phyloP scores from a whole-genome alignment of 2,329 filamentous ascomycete species.

The Cercospora zeae-maydis region DNA sequence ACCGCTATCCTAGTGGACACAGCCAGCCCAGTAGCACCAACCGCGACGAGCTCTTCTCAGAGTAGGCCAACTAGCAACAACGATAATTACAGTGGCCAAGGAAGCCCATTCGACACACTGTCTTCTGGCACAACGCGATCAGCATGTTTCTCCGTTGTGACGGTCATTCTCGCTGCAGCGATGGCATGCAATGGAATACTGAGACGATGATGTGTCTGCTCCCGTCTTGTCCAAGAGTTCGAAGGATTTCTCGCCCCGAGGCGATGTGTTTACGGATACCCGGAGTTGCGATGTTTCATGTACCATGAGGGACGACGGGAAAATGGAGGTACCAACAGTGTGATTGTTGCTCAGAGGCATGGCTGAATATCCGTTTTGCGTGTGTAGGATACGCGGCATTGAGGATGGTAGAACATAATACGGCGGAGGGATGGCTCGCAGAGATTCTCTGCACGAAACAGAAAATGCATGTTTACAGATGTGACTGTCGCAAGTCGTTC shows the following conservation, averaged over 20 bases:
- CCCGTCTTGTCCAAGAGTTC: not conserved
- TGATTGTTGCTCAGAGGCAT: not conserved
- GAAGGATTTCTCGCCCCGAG: not conserved
- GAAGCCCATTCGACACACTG: constrained; percentile 44
- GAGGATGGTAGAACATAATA: not conserved
- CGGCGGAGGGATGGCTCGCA: not conserved
- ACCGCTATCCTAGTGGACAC: constrained; percentile 20
- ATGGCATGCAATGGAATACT: not conserved
- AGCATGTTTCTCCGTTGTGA: not conserved
- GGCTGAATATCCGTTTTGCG: not conserved
- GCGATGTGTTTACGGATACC: not conserved
- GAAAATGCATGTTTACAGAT: not conserved
- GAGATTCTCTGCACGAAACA: not conserved
- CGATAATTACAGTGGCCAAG: constrained; percentile 40
- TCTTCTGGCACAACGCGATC: constrained; percentile 5
- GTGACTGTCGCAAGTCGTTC: not conserved
- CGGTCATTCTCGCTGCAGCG: not conserved
- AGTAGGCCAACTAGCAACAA: constrained; percentile 36
- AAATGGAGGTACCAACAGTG: not conserved
- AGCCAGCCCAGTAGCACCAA: constrained; percentile 18
- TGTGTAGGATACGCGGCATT: not conserved
- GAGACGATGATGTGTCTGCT: not conserved
- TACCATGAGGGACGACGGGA: not conserved
- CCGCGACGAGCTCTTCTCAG: constrained; percentile 18
- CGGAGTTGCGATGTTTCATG: not conserved